phyloP scores from a whole-genome alignment of 208 protist species.

The Trypanosoma avium region DNA sequence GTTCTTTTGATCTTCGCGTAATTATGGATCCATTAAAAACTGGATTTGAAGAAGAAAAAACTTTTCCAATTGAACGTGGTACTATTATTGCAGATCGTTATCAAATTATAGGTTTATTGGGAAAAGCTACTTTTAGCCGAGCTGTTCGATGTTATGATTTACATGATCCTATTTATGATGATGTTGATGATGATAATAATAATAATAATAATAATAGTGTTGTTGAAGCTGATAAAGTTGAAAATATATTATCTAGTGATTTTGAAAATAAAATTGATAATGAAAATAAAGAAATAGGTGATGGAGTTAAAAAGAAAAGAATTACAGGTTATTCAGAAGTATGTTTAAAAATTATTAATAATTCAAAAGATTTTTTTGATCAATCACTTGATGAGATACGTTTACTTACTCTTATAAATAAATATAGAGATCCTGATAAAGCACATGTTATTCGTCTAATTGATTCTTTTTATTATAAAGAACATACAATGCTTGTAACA shows the following conservation, averaged over 20 bases:
- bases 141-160: constrained; percentile 94
- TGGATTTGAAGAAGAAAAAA: constrained; percentile 93
- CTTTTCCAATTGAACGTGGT: constrained; percentile 90
- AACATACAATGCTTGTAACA: constrained; percentile 96
- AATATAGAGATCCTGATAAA: constrained; percentile 86
- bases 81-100: constrained; percentile 93
- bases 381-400: constrained; percentile 97
- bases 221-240: constrained; percentile 27
- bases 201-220: constrained; percentile 18
- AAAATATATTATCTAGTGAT: constrained; percentile 3
- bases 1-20: constrained; percentile 87
- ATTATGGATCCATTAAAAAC: constrained; percentile 93
- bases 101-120: constrained; percentile 93
- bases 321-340: constrained; percentile 77
- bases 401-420: constrained; percentile 93
- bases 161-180: constrained; percentile 77
- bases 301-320: constrained; percentile 26
- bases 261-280: neutral
- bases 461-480: constrained; percentile 97
- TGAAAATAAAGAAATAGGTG: neutral
- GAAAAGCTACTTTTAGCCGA: constrained; percentile 94
- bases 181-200: constrained; percentile 44
- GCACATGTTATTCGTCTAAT: constrained; percentile 90
- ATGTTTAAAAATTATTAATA: constrained; percentile 98
- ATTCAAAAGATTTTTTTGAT: constrained; percentile 98